A percentile compares a stretch with the other conserved stretches of the same genome.
phyloP scores from a whole-genome alignment of 1,284 basidiomycete genomes.

The Schizophyllum amplum region DNA sequence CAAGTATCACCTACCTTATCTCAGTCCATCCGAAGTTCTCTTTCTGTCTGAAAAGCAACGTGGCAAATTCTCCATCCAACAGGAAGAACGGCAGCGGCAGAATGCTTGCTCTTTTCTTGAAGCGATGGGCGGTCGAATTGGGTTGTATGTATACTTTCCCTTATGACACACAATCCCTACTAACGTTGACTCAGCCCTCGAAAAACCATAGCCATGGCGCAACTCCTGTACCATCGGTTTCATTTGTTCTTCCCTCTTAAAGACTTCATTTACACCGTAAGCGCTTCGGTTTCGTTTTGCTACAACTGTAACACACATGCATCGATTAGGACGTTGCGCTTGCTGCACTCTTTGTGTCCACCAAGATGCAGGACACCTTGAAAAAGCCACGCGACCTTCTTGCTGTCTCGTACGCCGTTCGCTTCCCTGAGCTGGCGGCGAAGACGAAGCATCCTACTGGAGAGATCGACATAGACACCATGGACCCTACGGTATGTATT shows the following conservation, averaged over 20 bases:
- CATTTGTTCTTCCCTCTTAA: slow-evolving; percentile 92
- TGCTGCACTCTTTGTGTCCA: slow-evolving; percentile 85
- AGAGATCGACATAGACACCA: slow-evolving; percentile 59
- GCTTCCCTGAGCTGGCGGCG: slow-evolving; percentile 73
- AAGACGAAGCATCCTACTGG: slow-evolving; percentile 71
- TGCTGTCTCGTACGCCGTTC: slow-evolving; percentile 74
- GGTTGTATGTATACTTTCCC: slow-evolving; percentile 62
- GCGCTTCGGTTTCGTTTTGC: slow-evolving; percentile 17
- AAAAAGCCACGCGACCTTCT: slow-evolving; percentile 95
- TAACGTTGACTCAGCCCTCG: slow-evolving; percentile 71
- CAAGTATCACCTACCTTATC: slow-evolving; percentile 79
- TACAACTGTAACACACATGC: neutral
- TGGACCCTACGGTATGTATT: slow-evolving; percentile 58
- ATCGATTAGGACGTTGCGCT: slow-evolving; percentile 83
- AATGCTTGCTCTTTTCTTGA: slow-evolving; percentile 86
- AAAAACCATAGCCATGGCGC: slow-evolving; percentile 88
- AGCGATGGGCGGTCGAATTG: slow-evolving; percentile 74
- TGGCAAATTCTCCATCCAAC: slow-evolving; percentile 71
- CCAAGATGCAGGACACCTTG: slow-evolving; percentile 95
- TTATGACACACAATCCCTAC: neutral
- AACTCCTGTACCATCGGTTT: slow-evolving; percentile 91
- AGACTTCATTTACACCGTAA: slow-evolving; percentile 80
- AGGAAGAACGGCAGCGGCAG: slow-evolving; percentile 76
- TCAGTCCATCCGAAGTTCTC: slow-evolving; percentile 71
- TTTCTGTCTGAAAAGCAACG: slow-evolving; percentile 74